These are phyloP conservation scores for Capsicum chinense DNA, from an alignment of 257 asterid genomes.

Conservation along the genomic window DNA sequence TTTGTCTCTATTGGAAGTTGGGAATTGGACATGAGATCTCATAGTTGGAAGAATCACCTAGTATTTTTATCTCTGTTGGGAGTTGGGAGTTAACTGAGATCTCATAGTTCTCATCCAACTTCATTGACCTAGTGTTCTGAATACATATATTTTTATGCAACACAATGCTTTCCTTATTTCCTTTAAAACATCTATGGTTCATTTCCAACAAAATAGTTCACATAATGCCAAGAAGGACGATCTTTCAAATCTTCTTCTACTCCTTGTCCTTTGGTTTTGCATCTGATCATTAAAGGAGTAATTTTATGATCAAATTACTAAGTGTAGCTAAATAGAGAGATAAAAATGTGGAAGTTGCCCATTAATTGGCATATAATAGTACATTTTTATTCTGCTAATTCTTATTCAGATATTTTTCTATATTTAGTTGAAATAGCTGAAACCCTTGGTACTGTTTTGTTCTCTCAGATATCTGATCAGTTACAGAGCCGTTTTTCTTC, in stretches of 20 bases:
- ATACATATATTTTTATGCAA: neutral
- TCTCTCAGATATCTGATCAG: conserved; percentile 92
- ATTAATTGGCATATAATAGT: neutral
- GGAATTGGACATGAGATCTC: too few species aligned
- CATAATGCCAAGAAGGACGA: neutral
- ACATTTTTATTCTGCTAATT: neutral
- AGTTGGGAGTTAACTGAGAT: too few species aligned
- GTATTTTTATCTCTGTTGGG: too few species aligned
- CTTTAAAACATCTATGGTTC: neutral
- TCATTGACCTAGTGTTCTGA: too few species aligned
- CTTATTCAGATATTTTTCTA: conserved; percentile 18
- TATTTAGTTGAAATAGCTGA: conserved; percentile 23
- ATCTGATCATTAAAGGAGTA: neutral
- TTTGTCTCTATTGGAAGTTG: too few species aligned
- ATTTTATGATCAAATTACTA: neutral
- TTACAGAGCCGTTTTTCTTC: conserved; percentile 94
- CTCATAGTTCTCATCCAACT: too few species aligned
- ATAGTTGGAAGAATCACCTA: too few species aligned
- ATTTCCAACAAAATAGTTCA: neutral
- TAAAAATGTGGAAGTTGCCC: neutral
- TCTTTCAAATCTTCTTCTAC: neutral
- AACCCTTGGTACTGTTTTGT: conserved; percentile 28
- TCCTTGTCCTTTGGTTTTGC: neutral
- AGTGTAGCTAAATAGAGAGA: conserved; percentile 21
- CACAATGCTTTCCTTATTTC: neutral